phyloP scores from a whole-genome alignment of 148 eudicot genomes.

The Euryodendron excelsum region DNA sequence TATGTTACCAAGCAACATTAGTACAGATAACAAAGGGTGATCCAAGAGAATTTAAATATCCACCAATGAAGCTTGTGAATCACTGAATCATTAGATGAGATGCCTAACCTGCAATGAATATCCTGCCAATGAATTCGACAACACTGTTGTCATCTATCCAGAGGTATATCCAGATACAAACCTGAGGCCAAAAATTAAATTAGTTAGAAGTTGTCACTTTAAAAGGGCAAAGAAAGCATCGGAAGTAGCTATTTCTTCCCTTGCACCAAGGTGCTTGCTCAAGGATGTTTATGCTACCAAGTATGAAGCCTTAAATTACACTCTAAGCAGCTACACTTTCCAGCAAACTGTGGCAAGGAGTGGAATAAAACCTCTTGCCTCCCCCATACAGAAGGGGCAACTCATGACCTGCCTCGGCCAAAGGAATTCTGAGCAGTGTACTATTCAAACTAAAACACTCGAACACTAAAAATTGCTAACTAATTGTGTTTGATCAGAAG shows the following conservation, averaged over 20 bases:
- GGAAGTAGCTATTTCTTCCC: neutral
- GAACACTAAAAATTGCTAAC: too few relatives aligned
- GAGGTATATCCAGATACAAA: slow-evolving; percentile 73
- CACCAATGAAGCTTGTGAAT: neutral
- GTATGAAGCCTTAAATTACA: neutral
- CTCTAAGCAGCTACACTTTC: neutral
- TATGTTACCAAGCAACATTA: neutral
- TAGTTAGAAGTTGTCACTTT: neutral
- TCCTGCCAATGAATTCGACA: slow-evolving; percentile 60
- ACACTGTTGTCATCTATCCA: slow-evolving; percentile 57
- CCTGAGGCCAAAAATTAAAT: slow-evolving; percentile 39
- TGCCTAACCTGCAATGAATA: slow-evolving; percentile 78
- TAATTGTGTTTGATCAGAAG: neutral
- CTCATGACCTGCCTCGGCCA: neutral
- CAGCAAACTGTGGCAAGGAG: neutral
- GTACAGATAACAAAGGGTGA: neutral
- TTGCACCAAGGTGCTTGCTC: neutral
- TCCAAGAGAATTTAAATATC: neutral
- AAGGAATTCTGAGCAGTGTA: neutral
- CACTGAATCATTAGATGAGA: slow-evolving; percentile 2
- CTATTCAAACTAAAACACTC: neutral
- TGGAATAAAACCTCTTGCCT: neutral
- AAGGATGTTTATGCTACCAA: neutral
- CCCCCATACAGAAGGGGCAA: neutral
- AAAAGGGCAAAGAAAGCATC: neutral